Evolutionary conservation across 2,329 filamentous ascomycete genomes (phyloP), one percentile per base, ranked within the genome.

Genomic region (Colletotrichum ledebouriae): DNA sequence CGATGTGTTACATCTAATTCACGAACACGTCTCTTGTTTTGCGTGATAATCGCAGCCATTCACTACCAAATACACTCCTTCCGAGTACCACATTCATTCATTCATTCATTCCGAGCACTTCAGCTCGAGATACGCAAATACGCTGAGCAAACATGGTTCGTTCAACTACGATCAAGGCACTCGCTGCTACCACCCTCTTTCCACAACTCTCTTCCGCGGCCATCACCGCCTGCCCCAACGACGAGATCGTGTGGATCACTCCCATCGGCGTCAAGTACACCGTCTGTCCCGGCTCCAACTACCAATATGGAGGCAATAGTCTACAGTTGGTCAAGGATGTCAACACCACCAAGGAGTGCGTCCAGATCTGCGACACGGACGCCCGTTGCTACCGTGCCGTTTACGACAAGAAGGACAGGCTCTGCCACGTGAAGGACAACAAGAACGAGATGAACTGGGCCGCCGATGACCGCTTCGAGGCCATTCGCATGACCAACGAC

Each of bases 251-350:
- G 7, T 71, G 55, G 69, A 57, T 49, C 15, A 53, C 62, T 2
- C 61, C 67, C 42, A 55, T 63, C 10, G 69, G 67, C 42, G 57
- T 56, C 39, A 61, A 71, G 44, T 71, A 70, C 29, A 69, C 61
- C 55, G 49, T 67, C 62, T 71, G 69, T 49, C 58, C 67, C 39
- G 67, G 67, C 33, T 63, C 66, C 39, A 62, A 71, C 59, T 71
- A 70, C 50, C 62, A 62, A 53, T 22, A 42, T 22, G 62, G 59
- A 22, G 62, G 69, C n/a, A n/a, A 12, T 17, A 70, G 62, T 49
- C 58, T 71, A 15, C 61, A 69, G 39, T 2, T 63, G 15, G 33
- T 59, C 12, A 37, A 46, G 39, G 55, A 69, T 17, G 49, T 71
- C 29, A 42, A 52, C 25, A 47, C 61, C 11, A 67, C 44, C 13